These are phyloP conservation scores for Fusarium coicis DNA, from an alignment of 2,329 filamentous ascomycete genomes.

Conservation along the genomic window DNA sequence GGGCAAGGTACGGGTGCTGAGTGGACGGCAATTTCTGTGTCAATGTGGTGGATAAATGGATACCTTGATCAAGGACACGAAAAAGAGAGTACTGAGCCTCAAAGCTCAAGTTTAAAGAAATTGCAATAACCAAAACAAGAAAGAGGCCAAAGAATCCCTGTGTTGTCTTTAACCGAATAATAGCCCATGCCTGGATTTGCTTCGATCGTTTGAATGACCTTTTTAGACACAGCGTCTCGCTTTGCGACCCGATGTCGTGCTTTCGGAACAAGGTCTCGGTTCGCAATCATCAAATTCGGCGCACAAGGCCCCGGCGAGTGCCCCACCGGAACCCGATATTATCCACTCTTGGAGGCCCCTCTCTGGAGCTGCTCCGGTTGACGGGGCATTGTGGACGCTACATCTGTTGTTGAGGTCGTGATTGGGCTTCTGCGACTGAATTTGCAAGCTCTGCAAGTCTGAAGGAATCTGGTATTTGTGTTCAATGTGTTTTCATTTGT, in stretches of 20 bases:
- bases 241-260: constrained; percentile 17
- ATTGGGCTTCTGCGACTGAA: constrained; percentile 15
- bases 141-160: constrained; percentile 16
- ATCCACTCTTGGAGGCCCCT: constrained; percentile 30
- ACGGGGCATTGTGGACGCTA: constrained; percentile 23
- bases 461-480: constrained; percentile 3
- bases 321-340: constrained; percentile 28
- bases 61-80: not conserved
- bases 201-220: not conserved
- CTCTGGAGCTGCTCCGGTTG: constrained; percentile 29
- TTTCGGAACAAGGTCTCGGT: constrained; percentile 34
- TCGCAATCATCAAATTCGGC: constrained; percentile 27
- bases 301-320: constrained; percentile 19
- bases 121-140: constrained; percentile 7
- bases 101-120: constrained; percentile 7
- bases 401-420: constrained; percentile 13
- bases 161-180: not conserved
- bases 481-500: constrained; percentile 3
- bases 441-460: constrained; percentile 9
- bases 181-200: not conserved
- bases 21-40: constrained; percentile 11
- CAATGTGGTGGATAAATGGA: constrained; percentile 12
- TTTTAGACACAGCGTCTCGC: not conserved
- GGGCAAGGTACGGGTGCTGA: constrained; percentile 10
- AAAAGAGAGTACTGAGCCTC: not conserved